Evolutionary conservation across 208 protist species (phyloP).

Genomic region (Acanthamoeba quina): DNA sequence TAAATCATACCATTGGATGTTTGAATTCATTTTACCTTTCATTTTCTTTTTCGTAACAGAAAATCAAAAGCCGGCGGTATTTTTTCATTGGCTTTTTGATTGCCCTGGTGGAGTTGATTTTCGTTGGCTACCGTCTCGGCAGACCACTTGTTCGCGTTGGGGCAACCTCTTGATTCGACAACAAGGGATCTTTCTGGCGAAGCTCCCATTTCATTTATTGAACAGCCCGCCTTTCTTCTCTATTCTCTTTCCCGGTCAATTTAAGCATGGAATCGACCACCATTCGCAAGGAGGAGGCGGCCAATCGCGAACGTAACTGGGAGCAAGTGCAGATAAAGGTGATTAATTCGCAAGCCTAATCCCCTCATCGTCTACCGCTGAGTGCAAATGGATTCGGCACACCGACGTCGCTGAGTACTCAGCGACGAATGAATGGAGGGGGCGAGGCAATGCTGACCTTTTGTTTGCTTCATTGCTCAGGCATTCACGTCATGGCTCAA

Average conservation of each 20-base stretch:
- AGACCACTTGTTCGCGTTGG: neutral
- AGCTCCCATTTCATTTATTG: no score
- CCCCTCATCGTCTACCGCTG: neutral
- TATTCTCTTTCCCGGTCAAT: neutral
- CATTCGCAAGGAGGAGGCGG: neutral
- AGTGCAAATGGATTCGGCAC: no score
- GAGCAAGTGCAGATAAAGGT: conserved; percentile 66
- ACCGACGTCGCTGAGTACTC: neutral
- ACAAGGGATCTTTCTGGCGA: neutral
- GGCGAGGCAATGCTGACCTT: neutral
- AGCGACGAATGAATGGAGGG: no score
- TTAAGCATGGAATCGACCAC: conserved; percentile 22
- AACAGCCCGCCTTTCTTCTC: no score
- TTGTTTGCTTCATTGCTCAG: neutral
- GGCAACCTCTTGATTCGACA: neutral
- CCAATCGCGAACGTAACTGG: conserved; percentile 23
- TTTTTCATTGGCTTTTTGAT: neutral
- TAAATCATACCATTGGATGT: neutral
- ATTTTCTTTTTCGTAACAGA: neutral
- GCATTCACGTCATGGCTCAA: conserved; percentile 61
- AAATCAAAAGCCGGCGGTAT: neutral
- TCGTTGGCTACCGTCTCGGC: neutral
- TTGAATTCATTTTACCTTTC: neutral
- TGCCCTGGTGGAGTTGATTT: neutral
- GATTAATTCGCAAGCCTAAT: neutral